A percentile compares a stretch with the other conserved stretches of the same genome.
These are phyloP conservation scores for Trichophyton equinum DNA, from an alignment of 2,329 filamentous ascomycete genomes.

Conservation along the genomic window DNA sequence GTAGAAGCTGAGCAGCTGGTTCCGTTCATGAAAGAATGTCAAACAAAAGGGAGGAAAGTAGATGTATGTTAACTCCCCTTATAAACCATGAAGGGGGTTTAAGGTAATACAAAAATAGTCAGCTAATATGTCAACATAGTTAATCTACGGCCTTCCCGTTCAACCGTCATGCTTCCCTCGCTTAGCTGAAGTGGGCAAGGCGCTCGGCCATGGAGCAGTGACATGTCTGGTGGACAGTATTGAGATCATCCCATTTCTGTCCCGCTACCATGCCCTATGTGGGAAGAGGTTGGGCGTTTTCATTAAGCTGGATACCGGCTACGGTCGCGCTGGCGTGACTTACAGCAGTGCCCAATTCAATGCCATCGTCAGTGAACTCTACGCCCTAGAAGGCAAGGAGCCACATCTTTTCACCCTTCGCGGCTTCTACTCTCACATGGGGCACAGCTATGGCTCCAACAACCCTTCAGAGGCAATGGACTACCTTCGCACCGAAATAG, in stretches of 20 bases:
- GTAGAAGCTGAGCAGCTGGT: slow-evolving; percentile 56
- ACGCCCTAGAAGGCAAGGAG: slow-evolving; percentile 14
- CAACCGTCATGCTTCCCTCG: slow-evolving; percentile 48
- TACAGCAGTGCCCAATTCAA: slow-evolving; percentile 32
- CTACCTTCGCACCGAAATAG: slow-evolving; percentile 48
- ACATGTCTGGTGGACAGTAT: slow-evolving; percentile 56
- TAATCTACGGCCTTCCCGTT: slow-evolving; percentile 62
- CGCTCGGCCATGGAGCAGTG: slow-evolving; percentile 45
- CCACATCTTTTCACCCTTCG: slow-evolving; percentile 31
- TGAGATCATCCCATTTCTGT: slow-evolving; percentile 43
- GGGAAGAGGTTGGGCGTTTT: slow-evolving; percentile 43
- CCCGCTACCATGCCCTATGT: slow-evolving; percentile 31
- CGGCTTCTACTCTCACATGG: slow-evolving; percentile 61
- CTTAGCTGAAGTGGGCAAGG: slow-evolving; percentile 43
- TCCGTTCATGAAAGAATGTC: slow-evolving; percentile 48
- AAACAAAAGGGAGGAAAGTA: slow-evolving; percentile 41
- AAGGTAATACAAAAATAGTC: not conserved
- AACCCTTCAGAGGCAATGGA: slow-evolving; percentile 46
- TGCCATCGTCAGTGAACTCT: slow-evolving; percentile 17
- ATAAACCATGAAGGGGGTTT: not conserved
- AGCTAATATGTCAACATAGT: slow-evolving; percentile 7
- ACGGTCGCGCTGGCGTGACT: slow-evolving; percentile 53
- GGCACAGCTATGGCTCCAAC: slow-evolving; percentile 52
- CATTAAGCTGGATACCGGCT: slow-evolving; percentile 62
- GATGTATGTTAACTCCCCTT: slow-evolving; percentile 32